Evolutionary conservation across 2,329 filamentous ascomycete species (phyloP).

Genomic region (Xylariaceae sp.): DNA sequence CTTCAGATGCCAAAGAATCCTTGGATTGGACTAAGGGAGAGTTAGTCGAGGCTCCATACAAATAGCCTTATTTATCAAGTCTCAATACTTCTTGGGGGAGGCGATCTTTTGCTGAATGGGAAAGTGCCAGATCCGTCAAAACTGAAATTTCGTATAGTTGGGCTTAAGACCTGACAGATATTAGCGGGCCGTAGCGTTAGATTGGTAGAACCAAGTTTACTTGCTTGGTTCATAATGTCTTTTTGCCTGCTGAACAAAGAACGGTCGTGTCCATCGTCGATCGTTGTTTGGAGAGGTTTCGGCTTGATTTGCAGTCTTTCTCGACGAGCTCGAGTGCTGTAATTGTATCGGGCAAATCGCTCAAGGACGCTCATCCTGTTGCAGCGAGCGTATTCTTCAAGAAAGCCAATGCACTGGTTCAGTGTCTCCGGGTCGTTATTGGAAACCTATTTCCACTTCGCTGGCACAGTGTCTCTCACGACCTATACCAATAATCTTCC

Average conservation of each 20-base stretch:
- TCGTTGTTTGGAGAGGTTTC: conserved; percentile 20
- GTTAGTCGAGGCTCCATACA: background rate
- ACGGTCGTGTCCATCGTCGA: conserved; percentile 28
- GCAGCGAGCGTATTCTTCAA: background rate
- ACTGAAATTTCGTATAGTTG: conserved; percentile 34
- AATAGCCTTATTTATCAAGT: background rate
- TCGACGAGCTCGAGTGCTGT: conserved; percentile 22
- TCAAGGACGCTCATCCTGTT: conserved; percentile 33
- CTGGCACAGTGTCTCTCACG: too few species aligned
- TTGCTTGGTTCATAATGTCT: conserved; percentile 36
- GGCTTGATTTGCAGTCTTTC: conserved; percentile 28
- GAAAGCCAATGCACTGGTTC: background rate
- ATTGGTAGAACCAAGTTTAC: background rate
- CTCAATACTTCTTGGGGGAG: conserved; percentile 29
- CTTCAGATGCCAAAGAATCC: conserved; percentile 19
- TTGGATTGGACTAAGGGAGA: conserved; percentile 20
- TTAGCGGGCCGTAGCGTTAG: background rate
- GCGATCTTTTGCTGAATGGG: conserved; percentile 26
- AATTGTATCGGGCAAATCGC: conserved; percentile 30
- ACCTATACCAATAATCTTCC: too few species aligned
- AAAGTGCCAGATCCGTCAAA: conserved; percentile 30
- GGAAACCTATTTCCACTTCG: background rate
- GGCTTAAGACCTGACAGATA: conserved; percentile 32
- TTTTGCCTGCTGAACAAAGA: conserved; percentile 30
- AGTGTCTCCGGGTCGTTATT: background rate